Base-by-base conservation (phyloP, 345 rosid species). In the Rhizophora apiculata region DNA sequence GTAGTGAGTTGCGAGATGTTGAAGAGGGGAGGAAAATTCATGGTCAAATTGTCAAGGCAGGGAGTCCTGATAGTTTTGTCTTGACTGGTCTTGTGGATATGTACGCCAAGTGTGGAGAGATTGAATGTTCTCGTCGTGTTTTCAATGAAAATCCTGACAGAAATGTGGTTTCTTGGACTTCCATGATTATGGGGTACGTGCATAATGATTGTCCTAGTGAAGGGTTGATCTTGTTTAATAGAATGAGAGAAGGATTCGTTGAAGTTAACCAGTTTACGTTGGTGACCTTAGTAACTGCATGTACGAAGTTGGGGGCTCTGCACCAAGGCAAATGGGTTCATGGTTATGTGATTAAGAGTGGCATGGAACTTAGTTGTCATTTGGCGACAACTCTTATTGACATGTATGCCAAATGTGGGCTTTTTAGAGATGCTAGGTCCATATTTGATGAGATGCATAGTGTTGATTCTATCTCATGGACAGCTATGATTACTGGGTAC, bases 111-210 rank as follows among this genome's bases (percentile, higher is more conserved):
- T 73, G 79, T 7, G 83, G 81, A 31, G 69, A 70, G 49, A 59
- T 89, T 57, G 83, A 71, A 48, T 72, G 72, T 52, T 85, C 88
- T 6, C 60, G 79, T 58, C 53, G 68, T 20, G 80, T 87, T 77
- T 87, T 87, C 61, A 92, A 86, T 61, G 91, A 82, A 72, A 79
- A 81, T 70, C 72, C 82, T 64, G 64, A 51, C 20, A 82, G 79
- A 73, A 83, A 56, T 65, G 82, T 83, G 27, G 82, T 89, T 60
- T 83, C 83, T 54, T 85, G 88, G 88, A 87, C 88, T 36, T 76
- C 80, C 58, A 64, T 87, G 82, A 80, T 87, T 78, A 78, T 77
- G 39, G 90, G 90, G 2, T 86, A 80, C 26, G 78, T 83, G 29
- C 87, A 67, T 69, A 76, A 76, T 9, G 75, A 67, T 67, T 34